A percentile compares a stretch with the other conserved stretches of the same genome.
Conservation (phyloP, 169 alveolate species). For the Eimeria sp. region DNA sequence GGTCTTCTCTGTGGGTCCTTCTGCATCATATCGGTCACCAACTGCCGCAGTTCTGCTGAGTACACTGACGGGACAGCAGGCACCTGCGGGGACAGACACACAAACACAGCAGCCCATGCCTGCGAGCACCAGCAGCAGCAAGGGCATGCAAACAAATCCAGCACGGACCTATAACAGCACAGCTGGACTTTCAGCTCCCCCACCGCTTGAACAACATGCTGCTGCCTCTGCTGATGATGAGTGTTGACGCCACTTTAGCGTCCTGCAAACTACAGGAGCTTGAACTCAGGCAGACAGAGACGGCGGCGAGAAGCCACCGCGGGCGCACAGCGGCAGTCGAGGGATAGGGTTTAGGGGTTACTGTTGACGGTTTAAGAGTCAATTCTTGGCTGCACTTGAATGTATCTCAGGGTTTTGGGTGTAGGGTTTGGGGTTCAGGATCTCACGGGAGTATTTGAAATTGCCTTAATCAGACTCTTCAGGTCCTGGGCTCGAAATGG, state of each 20-base stretch:
- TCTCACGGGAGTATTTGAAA: conserved; percentile 88
- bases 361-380: too few species aligned
- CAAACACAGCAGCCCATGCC: not conserved
- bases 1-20: conserved; percentile 80
- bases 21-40: conserved; percentile 73
- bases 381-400: too few species aligned
- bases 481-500: conserved; percentile 93
- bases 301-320: too few species aligned
- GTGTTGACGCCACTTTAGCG: too few species aligned
- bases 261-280: too few species aligned
- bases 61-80: conserved; percentile 79
- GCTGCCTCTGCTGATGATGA: not conserved
- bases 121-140: not conserved
- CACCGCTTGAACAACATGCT: too few species aligned
- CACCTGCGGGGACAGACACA: conserved; percentile 10
- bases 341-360: too few species aligned
- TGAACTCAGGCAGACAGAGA: too few species aligned
- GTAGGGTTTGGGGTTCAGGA: too few species aligned
- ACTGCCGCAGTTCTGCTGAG: conserved; percentile 79
- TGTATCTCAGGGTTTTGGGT: too few species aligned
- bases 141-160: not conserved
- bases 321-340: too few species aligned
- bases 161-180: not conserved
- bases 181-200: not conserved
- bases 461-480: conserved; percentile 88